phyloP scores from a whole-genome alignment of 768 basidiomycete species.

The Mycena maculata region DNA sequence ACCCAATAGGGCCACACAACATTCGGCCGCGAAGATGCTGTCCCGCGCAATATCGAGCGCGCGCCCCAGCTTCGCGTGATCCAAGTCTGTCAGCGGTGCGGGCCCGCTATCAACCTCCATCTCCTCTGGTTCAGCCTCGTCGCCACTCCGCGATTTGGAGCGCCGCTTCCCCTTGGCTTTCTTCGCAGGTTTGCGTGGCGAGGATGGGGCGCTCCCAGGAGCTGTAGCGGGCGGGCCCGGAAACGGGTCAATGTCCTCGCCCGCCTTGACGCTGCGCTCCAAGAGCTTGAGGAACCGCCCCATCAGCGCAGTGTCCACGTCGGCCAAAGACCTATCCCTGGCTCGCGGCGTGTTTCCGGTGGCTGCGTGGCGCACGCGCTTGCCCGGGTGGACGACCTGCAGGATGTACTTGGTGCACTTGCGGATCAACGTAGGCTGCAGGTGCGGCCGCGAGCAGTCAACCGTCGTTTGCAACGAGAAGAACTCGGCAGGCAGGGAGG shows the following conservation, averaged over 20 bases:
- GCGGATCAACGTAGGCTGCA: slow-evolving; percentile 67
- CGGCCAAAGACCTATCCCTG: slow-evolving; percentile 67
- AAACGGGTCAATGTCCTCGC: slow-evolving; percentile 83
- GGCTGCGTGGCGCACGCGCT: slow-evolving; percentile 67
- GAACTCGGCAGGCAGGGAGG: slow-evolving; percentile 66
- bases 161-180: slow-evolving; percentile 52
- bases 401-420: slow-evolving; percentile 79
- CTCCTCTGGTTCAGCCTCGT: slow-evolving; percentile 48
- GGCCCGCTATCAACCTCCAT: slow-evolving; percentile 40
- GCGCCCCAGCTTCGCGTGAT: slow-evolving; percentile 63
- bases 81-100: slow-evolving; percentile 51
- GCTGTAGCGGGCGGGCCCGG: slow-evolving; percentile 39
- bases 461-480: slow-evolving; percentile 68
- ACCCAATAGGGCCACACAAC: slow-evolving; percentile 80
- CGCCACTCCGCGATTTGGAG: slow-evolving; percentile 59
- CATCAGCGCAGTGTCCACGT: slow-evolving; percentile 73
- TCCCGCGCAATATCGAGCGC: slow-evolving; percentile 73
- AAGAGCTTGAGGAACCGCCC: slow-evolving; percentile 79
- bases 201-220: slow-evolving; percentile 52
- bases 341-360: slow-evolving; percentile 58
- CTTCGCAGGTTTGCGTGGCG: slow-evolving; percentile 45
- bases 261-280: slow-evolving; percentile 81
- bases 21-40: slow-evolving; percentile 86
- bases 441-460: slow-evolving; percentile 69
- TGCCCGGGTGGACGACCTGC: slow-evolving; percentile 74